Percentiles rank a stretch among this genome's conserved stretches.
phyloP scores from a whole-genome alignment of 2,329 filamentous ascomycete genomes.

The Penicillium brasilianum region DNA sequence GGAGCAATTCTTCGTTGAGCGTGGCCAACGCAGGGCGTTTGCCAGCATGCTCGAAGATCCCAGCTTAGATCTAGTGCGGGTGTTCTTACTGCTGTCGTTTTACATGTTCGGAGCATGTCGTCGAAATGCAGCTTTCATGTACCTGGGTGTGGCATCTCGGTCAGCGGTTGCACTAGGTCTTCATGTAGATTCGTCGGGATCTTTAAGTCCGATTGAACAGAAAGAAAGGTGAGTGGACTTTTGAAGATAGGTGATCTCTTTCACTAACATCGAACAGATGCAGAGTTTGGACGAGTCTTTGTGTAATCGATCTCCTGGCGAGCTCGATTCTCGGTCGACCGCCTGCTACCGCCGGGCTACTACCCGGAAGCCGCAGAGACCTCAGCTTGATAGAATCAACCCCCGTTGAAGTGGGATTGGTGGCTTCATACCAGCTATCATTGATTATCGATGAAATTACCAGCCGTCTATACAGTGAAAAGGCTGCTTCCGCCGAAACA shows the following conservation, averaged over 20 bases:
- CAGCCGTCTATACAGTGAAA: slow-evolving; percentile 50
- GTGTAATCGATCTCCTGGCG: slow-evolving; percentile 54
- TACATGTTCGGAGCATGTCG: slow-evolving; percentile 65
- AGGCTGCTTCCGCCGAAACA: slow-evolving; percentile 34
- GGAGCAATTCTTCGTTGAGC: slow-evolving; percentile 52
- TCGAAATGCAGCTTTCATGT: slow-evolving; percentile 67
- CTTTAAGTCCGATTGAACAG: slow-evolving; percentile 23
- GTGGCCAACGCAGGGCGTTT: slow-evolving; percentile 56
- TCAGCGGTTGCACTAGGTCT: slow-evolving; percentile 63
- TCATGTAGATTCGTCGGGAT: slow-evolving; percentile 42
- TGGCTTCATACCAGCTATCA: slow-evolving; percentile 51
- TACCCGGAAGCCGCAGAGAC: slow-evolving; percentile 30
- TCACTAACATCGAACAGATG: slow-evolving; percentile 37
- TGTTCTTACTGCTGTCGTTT: slow-evolving; percentile 63
- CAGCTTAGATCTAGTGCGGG: slow-evolving; percentile 57
- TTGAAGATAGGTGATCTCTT: background rate
- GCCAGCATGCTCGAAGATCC: slow-evolving; percentile 60
- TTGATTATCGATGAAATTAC: slow-evolving; percentile 54
- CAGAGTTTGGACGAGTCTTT: slow-evolving; percentile 54
- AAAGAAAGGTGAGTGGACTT: slow-evolving; percentile 11
- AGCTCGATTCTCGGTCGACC: slow-evolving; percentile 57
- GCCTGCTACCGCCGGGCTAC: slow-evolving; percentile 37
- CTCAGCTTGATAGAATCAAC: slow-evolving; percentile 18
- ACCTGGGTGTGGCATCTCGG: slow-evolving; percentile 63
- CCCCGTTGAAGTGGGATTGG: slow-evolving; percentile 36